phyloP scores from a whole-genome alignment of 106 monocot genomes.

The Acanthochlamys bracteata region DNA sequence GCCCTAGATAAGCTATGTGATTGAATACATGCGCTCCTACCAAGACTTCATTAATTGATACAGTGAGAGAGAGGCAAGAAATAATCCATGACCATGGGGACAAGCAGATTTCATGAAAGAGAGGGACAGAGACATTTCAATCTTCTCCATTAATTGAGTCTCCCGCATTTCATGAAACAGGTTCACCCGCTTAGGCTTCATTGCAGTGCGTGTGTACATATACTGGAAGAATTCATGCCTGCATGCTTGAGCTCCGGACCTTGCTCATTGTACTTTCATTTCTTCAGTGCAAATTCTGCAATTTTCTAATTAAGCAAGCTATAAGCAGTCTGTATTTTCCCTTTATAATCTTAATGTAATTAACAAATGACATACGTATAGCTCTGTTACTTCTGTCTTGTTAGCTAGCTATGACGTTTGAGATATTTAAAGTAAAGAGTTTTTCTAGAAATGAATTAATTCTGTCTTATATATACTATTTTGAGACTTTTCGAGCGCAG shows the following conservation, averaged over 20 bases:
- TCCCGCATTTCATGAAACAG: slow-evolving; percentile 4
- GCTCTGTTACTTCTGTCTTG: neutral
- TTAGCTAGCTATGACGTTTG: neutral
- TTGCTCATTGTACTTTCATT: neutral
- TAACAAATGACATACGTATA: neutral
- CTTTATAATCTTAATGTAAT: no score
- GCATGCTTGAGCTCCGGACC: neutral
- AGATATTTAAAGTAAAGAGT: neutral
- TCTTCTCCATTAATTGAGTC: neutral
- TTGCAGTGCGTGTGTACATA: neutral
- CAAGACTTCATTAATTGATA: no score
- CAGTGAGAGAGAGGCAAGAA: no score
- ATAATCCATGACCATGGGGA: no score
- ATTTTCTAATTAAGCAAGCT: neutral
- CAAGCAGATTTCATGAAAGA: no score
- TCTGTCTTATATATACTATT: no score
- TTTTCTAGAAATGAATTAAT: no score
- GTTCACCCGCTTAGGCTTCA: slow-evolving; percentile 9
- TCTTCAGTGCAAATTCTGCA: neutral
- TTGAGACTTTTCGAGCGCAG: no score
- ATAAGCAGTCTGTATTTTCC: no score
- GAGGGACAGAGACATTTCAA: slow-evolving; percentile 5
- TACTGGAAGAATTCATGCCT: neutral
- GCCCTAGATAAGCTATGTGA: no score
- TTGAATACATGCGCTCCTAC: no score